Base-by-base conservation (phyloP, 768 basidiomycete species). In the Xerocomus potaroensis region DNA sequence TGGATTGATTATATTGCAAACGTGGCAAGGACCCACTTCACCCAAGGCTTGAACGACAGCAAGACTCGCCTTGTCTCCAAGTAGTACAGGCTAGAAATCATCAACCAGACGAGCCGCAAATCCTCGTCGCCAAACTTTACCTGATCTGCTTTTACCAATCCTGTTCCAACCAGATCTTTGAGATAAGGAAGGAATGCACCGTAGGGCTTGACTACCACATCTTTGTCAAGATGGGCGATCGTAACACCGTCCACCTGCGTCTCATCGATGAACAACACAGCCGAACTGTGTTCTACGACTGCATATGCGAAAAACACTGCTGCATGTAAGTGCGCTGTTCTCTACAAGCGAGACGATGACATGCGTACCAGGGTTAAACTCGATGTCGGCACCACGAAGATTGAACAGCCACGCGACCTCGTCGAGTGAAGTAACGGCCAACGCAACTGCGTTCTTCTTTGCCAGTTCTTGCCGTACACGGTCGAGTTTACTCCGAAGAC, bases 371-470 rank as follows among this genome's bases (percentile, higher is more conserved):
- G 84, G 84, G 50, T 96, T 98, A 69, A 78, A 97, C 27, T 83
- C 83, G 58, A 98, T 94, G 62, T 97, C 95, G 3, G 83, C 79
- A 1, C 93, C 94, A 51, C 95, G 83, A 26, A 99, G 72, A 65
- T 97, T 94, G 70, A 91, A 89, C 31, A 93, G 61, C 92, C 92
- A 98, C 0, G 91, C 92, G 41, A 95, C 81, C 63, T 98, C 95
- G 64, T 98, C 95, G 18, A 98, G 78, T 75, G 86, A 83, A n/a
- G 77, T 85, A 4, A 97, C 77, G 1, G 95, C 83, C 33, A 89
- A 65, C 2, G 87, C 91, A 53, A 70, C 62, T 1, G 68, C 69
- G 3, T 71, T 66, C 49, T 74, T 71, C 59, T 82, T 77, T n/a
- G 69, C 70, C 44, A 95, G 54, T 50, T 85, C 82, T 47, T 81